phyloP scores from a whole-genome alignment of 2,329 filamentous ascomycete species.

The Xylaria sp. region DNA sequence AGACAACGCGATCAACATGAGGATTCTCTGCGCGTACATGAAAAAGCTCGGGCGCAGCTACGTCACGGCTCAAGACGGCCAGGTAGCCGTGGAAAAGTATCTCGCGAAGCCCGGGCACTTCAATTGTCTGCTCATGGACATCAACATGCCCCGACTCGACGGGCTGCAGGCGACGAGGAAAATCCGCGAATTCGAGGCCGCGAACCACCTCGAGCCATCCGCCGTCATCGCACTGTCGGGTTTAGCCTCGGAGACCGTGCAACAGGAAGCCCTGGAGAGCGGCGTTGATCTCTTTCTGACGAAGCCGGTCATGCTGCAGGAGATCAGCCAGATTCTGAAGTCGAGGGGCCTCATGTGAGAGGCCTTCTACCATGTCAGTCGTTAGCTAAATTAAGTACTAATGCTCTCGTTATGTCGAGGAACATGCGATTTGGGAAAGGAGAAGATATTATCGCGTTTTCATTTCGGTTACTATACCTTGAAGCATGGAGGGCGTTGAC shows the following conservation, averaged over 20 bases:
- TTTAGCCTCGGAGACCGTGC: slow-evolving; percentile 55
- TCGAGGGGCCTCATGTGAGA: slow-evolving; percentile 27
- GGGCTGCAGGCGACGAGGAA: slow-evolving; percentile 30
- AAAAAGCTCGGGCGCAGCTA: slow-evolving; percentile 43
- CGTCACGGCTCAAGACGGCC: slow-evolving; percentile 31
- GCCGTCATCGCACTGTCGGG: slow-evolving; percentile 58
- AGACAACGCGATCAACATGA: slow-evolving; percentile 54
- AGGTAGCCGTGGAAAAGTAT: slow-evolving; percentile 30
- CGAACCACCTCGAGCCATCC: slow-evolving; percentile 50
- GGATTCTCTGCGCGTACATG: slow-evolving; percentile 48
- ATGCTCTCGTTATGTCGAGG: not conserved
- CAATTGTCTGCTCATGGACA: slow-evolving; percentile 35
- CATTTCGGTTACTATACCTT: not conserved
- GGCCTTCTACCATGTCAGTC: not conserved
- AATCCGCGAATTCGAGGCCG: slow-evolving; percentile 35
- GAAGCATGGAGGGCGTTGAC: not conserved
- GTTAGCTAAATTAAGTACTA: not conserved
- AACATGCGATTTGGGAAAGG: not conserved
- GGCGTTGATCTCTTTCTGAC: slow-evolving; percentile 60
- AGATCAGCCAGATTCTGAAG: slow-evolving; percentile 36
- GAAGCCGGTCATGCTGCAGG: slow-evolving; percentile 56
- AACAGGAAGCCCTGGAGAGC: slow-evolving; percentile 57
- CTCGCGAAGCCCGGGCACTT: slow-evolving; percentile 21
- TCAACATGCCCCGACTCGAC: slow-evolving; percentile 35
- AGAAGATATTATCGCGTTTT: not conserved